Conservation (phyloP, 140 eudicot genomes). For the Ambrosia hybrid region DNA sequence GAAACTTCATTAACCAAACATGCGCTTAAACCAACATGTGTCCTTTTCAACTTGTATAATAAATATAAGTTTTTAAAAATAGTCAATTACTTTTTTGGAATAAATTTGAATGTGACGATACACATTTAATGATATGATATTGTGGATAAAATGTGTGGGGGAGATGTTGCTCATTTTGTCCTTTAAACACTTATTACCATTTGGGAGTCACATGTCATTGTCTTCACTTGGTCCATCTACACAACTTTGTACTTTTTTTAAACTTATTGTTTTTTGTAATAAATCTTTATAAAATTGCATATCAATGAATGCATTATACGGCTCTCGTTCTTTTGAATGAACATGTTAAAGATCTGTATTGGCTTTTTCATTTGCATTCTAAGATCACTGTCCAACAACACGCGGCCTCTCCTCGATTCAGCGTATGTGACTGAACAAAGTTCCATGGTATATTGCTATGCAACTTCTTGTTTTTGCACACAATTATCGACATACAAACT, state of each 20-base stretch:
- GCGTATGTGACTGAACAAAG: too few species aligned
- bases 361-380: too few species aligned
- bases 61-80: neutral
- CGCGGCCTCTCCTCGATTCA: too few species aligned
- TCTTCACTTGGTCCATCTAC: conserved; percentile 37
- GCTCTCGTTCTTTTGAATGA: too few species aligned
- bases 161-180: conserved; percentile 27
- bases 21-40: neutral
- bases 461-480: too few species aligned
- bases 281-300: too few species aligned
- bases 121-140: conserved; percentile 18
- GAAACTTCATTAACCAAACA: neutral
- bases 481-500: too few species aligned
- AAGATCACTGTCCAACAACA: too few species aligned
- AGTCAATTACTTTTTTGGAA: neutral
- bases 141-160: conserved; percentile 22
- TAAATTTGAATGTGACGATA: conserved; percentile 8
- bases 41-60: neutral
- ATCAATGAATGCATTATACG: too few species aligned
- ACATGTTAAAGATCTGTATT: too few species aligned
- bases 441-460: too few species aligned
- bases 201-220: conserved; percentile 38
- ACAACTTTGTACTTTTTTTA: neutral
- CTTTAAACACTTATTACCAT: conserved; percentile 36
- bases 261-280: too few species aligned